Percentiles rank a stretch among this genome's conserved stretches.
Evolutionary conservation across 805 yeast genomes (phyloP).

Genomic region (Komagataella ulmi): DNA sequence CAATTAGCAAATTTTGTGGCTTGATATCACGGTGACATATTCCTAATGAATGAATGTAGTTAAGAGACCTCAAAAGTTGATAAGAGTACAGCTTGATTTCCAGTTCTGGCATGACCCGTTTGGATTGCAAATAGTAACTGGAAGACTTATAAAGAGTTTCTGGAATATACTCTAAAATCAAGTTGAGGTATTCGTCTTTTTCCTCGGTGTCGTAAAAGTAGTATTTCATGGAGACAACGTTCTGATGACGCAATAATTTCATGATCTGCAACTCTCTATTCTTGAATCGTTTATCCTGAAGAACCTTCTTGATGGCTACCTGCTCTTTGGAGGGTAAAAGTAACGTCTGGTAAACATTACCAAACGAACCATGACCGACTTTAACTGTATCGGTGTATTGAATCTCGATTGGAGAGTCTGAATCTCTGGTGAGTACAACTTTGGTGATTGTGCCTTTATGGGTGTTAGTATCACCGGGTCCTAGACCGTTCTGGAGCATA

Average conservation of each 20-base stretch:
- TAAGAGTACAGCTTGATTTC: slow-evolving; percentile 80
- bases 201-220: slow-evolving; percentile 70
- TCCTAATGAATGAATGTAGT: slow-evolving; percentile 65
- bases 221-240: slow-evolving; percentile 78
- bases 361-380: slow-evolving; percentile 99
- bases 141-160: slow-evolving; percentile 88
- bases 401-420: slow-evolving; percentile 21
- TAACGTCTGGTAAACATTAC: slow-evolving; percentile 87
- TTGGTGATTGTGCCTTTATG: not conserved
- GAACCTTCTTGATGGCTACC: slow-evolving; percentile 92
- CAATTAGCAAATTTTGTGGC: slow-evolving; percentile 80
- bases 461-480: not conserved
- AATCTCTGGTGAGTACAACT: not conserved
- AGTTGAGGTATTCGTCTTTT: slow-evolving; percentile 74
- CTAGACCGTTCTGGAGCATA: not conserved
- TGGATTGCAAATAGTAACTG: slow-evolving; percentile 67
- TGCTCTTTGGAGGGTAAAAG: slow-evolving; percentile 60
- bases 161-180: slow-evolving; percentile 89
- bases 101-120: slow-evolving; percentile 72
- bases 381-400: slow-evolving; percentile 74
- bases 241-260: slow-evolving; percentile 78
- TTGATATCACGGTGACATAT: slow-evolving; percentile 89
- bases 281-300: slow-evolving; percentile 89
- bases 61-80: slow-evolving; percentile 63
- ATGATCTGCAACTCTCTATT: slow-evolving; percentile 92